A percentile compares a stretch with the other conserved stretches of the same genome.
Evolutionary conservation across 192 early-diverging fungal genomes (phyloP).

Genomic region (Podila epigama): DNA sequence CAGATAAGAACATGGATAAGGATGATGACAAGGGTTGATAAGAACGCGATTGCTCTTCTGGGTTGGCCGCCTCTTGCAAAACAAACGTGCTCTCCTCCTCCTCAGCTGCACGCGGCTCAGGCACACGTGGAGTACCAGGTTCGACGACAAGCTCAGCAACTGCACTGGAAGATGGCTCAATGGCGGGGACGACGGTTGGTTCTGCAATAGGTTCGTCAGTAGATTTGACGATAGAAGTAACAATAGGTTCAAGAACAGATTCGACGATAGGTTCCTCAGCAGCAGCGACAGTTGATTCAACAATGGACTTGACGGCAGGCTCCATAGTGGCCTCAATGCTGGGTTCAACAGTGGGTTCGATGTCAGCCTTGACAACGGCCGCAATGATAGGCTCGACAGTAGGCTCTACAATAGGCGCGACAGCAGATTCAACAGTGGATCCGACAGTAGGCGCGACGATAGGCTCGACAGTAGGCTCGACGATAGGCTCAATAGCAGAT

Average conservation of each 20-base stretch:
- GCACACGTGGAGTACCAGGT: no score
- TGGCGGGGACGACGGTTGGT: no score
- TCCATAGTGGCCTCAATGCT: not conserved
- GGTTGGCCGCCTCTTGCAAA: constrained; percentile 13
- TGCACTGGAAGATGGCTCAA: no score
- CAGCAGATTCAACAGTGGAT: not conserved
- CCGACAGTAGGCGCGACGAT: not conserved
- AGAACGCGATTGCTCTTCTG: constrained; percentile 1
- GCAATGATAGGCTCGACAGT: not conserved
- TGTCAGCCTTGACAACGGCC: not conserved
- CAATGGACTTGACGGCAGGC: not conserved
- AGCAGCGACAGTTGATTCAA: not conserved
- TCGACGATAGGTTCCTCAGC: not conserved
- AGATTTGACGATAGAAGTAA: no score
- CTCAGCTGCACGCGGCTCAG: not conserved
- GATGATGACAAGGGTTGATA: not conserved
- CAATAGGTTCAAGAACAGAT: not conserved
- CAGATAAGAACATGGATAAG: not conserved
- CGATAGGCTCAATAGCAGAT: not conserved
- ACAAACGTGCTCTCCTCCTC: constrained; percentile 5
- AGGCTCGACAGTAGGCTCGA: not conserved
- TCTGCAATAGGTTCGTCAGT: no score
- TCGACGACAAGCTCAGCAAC: no score
- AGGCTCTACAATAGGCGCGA: not conserved
- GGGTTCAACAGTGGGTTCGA: not conserved